Conservation (phyloP, 768 basidiomycete species). For the Russula earlei region DNA sequence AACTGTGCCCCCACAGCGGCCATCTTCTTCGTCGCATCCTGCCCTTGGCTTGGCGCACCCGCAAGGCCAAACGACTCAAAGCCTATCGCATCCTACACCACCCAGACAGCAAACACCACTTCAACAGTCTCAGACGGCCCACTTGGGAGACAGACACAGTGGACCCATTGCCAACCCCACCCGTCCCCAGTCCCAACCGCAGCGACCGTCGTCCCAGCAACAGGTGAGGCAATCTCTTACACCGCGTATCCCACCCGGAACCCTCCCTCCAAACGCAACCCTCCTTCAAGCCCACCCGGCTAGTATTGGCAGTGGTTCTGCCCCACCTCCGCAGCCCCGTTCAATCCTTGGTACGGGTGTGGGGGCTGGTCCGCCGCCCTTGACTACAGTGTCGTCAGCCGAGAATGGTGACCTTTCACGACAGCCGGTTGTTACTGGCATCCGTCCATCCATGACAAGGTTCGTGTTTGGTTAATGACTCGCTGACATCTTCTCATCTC, state of each 20-base stretch:
- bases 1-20: constrained; percentile 27
- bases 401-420: constrained; percentile 13
- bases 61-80: constrained; percentile 6
- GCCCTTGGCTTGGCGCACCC: constrained; percentile 14
- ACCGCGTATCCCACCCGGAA: constrained; percentile 33
- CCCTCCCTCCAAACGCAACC: constrained; percentile 26
- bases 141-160: background rate
- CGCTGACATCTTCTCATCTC: background rate
- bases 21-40: constrained; percentile 28
- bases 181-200: constrained; percentile 23
- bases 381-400: constrained; percentile 6
- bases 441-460: constrained; percentile 6
- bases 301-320: constrained; percentile 10
- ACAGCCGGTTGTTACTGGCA: constrained; percentile 5
- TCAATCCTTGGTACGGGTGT: background rate
- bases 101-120: constrained; percentile 17
- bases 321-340: constrained; percentile 11
- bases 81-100: constrained; percentile 9
- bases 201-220: constrained; percentile 31
- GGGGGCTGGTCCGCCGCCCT: constrained; percentile 4
- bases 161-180: constrained; percentile 22
- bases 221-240: constrained; percentile 39
- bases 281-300: constrained; percentile 20
- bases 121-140: constrained; percentile 18
- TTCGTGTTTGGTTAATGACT: background rate